Percentiles rank a stretch among this genome's conserved stretches.
Evolutionary conservation across 202 grass and related monocot species (phyloP).

Genomic region (Hordeum pubiflorum): DNA sequence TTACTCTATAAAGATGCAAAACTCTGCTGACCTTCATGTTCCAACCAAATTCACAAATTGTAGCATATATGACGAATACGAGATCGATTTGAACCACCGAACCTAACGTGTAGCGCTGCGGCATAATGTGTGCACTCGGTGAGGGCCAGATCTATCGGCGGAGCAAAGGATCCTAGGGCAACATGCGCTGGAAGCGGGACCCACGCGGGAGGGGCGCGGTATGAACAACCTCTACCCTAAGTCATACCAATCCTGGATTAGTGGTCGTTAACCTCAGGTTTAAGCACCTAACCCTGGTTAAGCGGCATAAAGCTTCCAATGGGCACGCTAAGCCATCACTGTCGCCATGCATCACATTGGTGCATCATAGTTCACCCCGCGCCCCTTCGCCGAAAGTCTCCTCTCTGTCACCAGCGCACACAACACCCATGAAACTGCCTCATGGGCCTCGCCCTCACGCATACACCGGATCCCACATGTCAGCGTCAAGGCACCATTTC

Average conservation of each 20-base stretch:
- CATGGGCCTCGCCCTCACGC: neutral
- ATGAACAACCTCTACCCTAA: conserved; percentile 27
- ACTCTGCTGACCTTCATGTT: neutral
- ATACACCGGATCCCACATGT: neutral
- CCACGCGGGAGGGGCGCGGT: neutral
- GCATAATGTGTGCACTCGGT: neutral
- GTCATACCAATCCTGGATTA: conserved; percentile 33
- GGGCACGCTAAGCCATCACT: conserved; percentile 51
- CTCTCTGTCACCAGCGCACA: conserved; percentile 1
- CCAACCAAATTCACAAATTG: neutral
- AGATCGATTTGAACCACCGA: neutral
- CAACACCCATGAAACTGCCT: neutral
- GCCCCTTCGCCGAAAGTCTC: conserved; percentile 22
- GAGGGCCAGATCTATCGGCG: neutral
- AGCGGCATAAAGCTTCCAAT: conserved; percentile 39
- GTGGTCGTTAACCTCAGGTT: conserved; percentile 44
- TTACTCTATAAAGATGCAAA: neutral
- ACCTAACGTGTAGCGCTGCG: neutral
- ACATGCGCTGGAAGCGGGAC: conserved; percentile 9
- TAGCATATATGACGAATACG: neutral
- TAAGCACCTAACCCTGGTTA: conserved; percentile 59
- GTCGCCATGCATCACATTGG: conserved; percentile 47
- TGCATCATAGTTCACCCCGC: conserved; percentile 39
- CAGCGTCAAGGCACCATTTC: neutral
- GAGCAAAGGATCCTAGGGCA: conserved; percentile 12